phyloP scores from a whole-genome alignment of 495 filamentous ascomycete genomes.

The Trichocladium uniseriatum region DNA sequence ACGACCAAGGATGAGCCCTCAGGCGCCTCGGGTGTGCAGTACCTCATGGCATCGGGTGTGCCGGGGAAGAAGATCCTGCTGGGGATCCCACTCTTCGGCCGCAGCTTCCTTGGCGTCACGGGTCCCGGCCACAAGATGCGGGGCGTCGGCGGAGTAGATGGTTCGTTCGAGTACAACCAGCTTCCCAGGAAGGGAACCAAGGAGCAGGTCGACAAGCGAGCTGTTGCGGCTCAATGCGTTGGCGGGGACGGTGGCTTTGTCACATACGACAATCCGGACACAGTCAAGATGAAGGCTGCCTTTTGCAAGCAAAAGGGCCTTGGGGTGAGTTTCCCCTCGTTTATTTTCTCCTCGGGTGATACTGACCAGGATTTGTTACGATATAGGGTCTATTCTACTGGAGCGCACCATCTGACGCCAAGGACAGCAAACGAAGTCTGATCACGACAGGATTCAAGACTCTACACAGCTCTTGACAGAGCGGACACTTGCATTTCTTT shows the following conservation, averaged over 20 bases:
- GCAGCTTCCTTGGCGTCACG: slow-evolving; percentile 63
- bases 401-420: slow-evolving; percentile 74
- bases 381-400: slow-evolving; percentile 78
- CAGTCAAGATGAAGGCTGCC: slow-evolving; percentile 75
- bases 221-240: slow-evolving; percentile 63
- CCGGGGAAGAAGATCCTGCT: slow-evolving; percentile 64
- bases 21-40: slow-evolving; percentile 55
- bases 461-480: slow-evolving; percentile 46
- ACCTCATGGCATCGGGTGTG: slow-evolving; percentile 58
- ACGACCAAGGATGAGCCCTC: slow-evolving; percentile 50
- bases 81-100: slow-evolving; percentile 72
- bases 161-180: slow-evolving; percentile 72
- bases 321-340: slow-evolving; percentile 41
- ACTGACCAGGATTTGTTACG: slow-evolving; percentile 3
- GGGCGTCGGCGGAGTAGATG: slow-evolving; percentile 64
- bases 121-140: slow-evolving; percentile 55
- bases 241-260: slow-evolving; percentile 81
- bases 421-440: slow-evolving; percentile 55
- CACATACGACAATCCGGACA: slow-evolving; percentile 75
- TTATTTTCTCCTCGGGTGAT: no score
- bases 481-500: neutral
- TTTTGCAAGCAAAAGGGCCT: slow-evolving; percentile 68
- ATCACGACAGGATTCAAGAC: slow-evolving; percentile 66
- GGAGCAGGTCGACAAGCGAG: slow-evolving; percentile 58
- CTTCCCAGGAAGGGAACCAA: slow-evolving; percentile 61